phyloP scores from a whole-genome alignment of 371 early-diverging fungal genomes.

The Mortierella polycephala region DNA sequence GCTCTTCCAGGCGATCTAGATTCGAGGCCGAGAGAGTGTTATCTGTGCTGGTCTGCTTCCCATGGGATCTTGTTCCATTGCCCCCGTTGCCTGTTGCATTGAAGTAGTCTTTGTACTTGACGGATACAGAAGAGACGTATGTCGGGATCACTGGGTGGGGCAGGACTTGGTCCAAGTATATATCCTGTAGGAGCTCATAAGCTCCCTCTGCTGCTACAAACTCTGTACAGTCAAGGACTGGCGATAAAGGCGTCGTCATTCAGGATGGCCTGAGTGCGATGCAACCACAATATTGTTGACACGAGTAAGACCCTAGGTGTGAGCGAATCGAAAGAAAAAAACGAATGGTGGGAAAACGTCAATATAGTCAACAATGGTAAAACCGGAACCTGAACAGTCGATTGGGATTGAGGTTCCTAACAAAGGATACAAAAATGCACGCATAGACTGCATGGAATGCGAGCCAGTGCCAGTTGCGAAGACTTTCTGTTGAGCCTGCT shows the following conservation, averaged over 20 bases:
- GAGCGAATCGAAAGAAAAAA: no score
- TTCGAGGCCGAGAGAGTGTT: slow-evolving; percentile 41
- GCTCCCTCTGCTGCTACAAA: slow-evolving; percentile 68
- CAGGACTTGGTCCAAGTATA: slow-evolving; percentile 61
- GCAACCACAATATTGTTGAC: not conserved
- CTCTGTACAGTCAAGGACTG: slow-evolving; percentile 46
- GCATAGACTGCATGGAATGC: not conserved
- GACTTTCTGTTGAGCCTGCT: no score
- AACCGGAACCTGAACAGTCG: no score
- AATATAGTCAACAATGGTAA: no score
- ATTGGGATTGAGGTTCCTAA: no score
- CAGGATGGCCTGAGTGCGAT: slow-evolving; percentile 3
- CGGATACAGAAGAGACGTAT: slow-evolving; percentile 65
- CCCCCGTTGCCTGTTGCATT: slow-evolving; percentile 17
- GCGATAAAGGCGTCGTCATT: slow-evolving; percentile 48
- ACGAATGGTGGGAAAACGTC: no score
- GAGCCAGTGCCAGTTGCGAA: no score
- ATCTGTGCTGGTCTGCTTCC: slow-evolving; percentile 44
- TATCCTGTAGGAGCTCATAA: slow-evolving; percentile 62
- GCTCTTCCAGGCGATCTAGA: slow-evolving; percentile 36
- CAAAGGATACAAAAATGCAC: no score
- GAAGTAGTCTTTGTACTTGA: slow-evolving; percentile 67
- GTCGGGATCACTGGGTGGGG: slow-evolving; percentile 65
- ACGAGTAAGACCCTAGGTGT: no score
- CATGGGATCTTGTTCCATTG: slow-evolving; percentile 15